Base-by-base conservation (phyloP, 2,329 filamentous ascomycete genomes). In the Stagonosporopsis chrysanthemi region DNA sequence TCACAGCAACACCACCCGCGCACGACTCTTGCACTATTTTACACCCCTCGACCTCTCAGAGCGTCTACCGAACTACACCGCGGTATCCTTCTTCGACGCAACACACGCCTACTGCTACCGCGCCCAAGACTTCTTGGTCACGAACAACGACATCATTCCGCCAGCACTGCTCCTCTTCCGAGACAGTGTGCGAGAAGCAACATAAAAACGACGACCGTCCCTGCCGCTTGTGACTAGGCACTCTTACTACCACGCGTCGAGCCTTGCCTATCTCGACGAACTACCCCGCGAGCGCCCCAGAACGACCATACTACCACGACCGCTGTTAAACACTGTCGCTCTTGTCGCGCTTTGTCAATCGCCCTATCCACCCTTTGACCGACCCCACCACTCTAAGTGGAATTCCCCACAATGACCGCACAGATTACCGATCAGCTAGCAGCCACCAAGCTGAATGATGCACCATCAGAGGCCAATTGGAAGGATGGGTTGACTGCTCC, bases 401-500 rank as follows among this genome's bases (percentile, higher is more conserved):
- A 58, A 42, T 52, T 56, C 40, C 42, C 54, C 69, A 75, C 69
- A 75, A 82, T 82, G 80, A 77, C 80, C 60, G 74, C 78, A 62
- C 79, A 81, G 70, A 79, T 82, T 56, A 81, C 83, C 70, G 83
- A 82, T 67, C 81, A 87, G 77, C 79, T 88, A 70, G 83, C 83
- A 64, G 78, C 81, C 50, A 83, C 82, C 31, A 81, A 82, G 60
- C 72, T 84, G 64, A 81, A 80, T 74, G 82, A 86, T 36, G 62
- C 65, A 71, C 67, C 79, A 63, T 74, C 79, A 68, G 76, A 82
- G 60, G 85, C 86, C 28, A 87, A 92, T 73, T 94, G 90, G 90
- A 91, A 90, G 79, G 84, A 87, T 71, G 85, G 78, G 58, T 79
- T 94, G 57, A 91, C 90, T 65, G 78, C 90, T 58, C 91, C 91